Evolutionary conservation across 768 basidiomycete genomes (phyloP), one percentile per base, ranked within the genome.

Genomic region (Lyophyllum semitale): DNA sequence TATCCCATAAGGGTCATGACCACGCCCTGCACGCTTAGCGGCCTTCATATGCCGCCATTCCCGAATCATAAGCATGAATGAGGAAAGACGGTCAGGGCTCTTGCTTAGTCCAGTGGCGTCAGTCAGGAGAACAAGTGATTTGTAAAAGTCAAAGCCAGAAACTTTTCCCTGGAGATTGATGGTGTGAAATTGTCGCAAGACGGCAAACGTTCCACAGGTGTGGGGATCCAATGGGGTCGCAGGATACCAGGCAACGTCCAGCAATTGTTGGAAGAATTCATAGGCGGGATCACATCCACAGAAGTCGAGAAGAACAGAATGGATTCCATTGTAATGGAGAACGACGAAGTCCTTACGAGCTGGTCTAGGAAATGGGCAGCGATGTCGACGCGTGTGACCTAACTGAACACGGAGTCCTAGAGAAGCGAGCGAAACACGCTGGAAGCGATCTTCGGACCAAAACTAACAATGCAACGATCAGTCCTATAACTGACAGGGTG

Each of bases 171-270:
- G 57, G 1, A 64, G 45, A 30, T 63, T 66, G 1, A 62, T 11
- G 1, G 33, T 54, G 13, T 67, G 68, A 35, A 68, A 67, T 12
- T 50, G 47, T 0, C 54, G 42, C 2, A 70, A 53, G 17, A 66
- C 33, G 11, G 40, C 40, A 18, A 66, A 49, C 1, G 63, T 66
- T 11, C 64, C 57, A 11, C 43, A 57, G 3, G 61, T 61, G 41
- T 65, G 53, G 4, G 60, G 67, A 11, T 55, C 43, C 2, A 58
- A 35, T 17, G 54, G 57, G 1, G 65, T 67, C 1, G 65, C 55
- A 0, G 68, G 65, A 32, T 45, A 64, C 65, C 65, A 66, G 12
- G 47, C 51, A 13, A 54, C 47, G n/a, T 59, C 47, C 6, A 69
- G 30, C 0, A 69, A 47, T 29, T 66, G 65, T 17, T 48, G 41